Evolutionary conservation across 768 basidiomycete genomes (phyloP).

Genomic region (Cystobasidium ongulense): DNA sequence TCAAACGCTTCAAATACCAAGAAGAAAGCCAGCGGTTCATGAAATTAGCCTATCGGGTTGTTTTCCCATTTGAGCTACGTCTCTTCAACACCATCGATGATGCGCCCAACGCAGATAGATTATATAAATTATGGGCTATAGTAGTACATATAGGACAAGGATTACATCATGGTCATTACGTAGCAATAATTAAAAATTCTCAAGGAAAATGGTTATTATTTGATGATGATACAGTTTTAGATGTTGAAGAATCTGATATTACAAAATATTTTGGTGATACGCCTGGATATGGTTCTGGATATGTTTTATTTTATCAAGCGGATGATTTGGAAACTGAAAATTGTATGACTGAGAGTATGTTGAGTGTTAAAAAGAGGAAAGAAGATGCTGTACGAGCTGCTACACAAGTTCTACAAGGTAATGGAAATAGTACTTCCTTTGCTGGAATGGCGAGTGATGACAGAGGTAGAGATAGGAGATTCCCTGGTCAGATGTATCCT

Average conservation of each 20-base stretch:
- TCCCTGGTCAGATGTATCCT: background rate
- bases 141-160: constrained; percentile 99
- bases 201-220: constrained; percentile 69
- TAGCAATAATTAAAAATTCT: constrained; percentile 82
- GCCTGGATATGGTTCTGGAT: constrained; percentile 68
- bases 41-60: constrained; percentile 92
- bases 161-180: constrained; percentile 97
- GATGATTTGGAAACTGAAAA: constrained; percentile 68
- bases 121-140: constrained; percentile 90
- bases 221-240: constrained; percentile 86
- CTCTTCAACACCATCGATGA: constrained; percentile 97
- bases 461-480: background rate
- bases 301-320: constrained; percentile 95
- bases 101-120: constrained; percentile 74
- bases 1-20: constrained; percentile 98
- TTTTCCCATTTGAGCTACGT: constrained; percentile 87
- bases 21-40: constrained; percentile 82
- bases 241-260: constrained; percentile 81
- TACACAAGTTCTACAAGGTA: background rate
- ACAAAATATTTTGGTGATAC: constrained; percentile 85
- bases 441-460: background rate
- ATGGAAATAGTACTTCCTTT: background rate
- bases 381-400: background rate
- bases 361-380: background rate
- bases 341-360: constrained; percentile 45